phyloP scores from a whole-genome alignment of 2,329 filamentous ascomycete genomes.

The Nemania abortiva region DNA sequence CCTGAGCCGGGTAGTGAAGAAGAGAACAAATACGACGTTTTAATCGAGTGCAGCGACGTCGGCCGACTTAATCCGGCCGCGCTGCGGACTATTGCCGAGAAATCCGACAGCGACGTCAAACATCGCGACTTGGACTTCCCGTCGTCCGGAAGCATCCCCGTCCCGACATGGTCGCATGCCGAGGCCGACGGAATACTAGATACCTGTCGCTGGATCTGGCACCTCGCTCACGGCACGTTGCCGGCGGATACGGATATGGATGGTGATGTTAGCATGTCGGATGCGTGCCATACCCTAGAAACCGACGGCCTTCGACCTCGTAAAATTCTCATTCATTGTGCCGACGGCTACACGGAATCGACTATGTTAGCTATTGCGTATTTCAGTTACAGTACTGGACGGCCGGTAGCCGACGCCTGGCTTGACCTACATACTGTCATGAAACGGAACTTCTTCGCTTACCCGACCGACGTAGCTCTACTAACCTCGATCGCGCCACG shows the following conservation, averaged over 20 bases:
- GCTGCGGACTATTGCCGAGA: conserved; percentile 72
- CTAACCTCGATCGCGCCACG: conserved; percentile 81
- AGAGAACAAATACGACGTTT: conserved; percentile 78
- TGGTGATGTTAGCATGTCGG: conserved; percentile 60
- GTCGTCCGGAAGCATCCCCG: conserved; percentile 91
- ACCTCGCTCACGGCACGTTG: conserved; percentile 76
- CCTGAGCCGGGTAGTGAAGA: conserved; percentile 74
- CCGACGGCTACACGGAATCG: conserved; percentile 95
- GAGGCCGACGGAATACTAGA: conserved; percentile 88
- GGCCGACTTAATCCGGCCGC: conserved; percentile 79
- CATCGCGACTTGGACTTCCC: conserved; percentile 79
- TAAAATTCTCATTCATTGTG: conserved; percentile 90
- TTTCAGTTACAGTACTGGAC: conserved; percentile 89
- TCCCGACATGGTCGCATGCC: conserved; percentile 83
- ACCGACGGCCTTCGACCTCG: conserved; percentile 60
- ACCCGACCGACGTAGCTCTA: conserved; percentile 87
- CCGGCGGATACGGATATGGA: conserved; percentile 52
- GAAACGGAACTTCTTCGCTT: conserved; percentile 94
- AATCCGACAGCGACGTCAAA: conserved; percentile 58
- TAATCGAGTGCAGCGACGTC: conserved; percentile 90
- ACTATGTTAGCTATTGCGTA: conserved; percentile 91
- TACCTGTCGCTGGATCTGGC: conserved; percentile 90
- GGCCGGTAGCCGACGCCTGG: conserved; percentile 87
- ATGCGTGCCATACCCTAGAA: conserved; percentile 49
- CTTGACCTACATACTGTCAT: conserved; percentile 83